Evolutionary conservation across 805 yeast genomes (phyloP), one percentile per base, ranked within the genome.

Genomic region (Starmerella stigmatis): DNA sequence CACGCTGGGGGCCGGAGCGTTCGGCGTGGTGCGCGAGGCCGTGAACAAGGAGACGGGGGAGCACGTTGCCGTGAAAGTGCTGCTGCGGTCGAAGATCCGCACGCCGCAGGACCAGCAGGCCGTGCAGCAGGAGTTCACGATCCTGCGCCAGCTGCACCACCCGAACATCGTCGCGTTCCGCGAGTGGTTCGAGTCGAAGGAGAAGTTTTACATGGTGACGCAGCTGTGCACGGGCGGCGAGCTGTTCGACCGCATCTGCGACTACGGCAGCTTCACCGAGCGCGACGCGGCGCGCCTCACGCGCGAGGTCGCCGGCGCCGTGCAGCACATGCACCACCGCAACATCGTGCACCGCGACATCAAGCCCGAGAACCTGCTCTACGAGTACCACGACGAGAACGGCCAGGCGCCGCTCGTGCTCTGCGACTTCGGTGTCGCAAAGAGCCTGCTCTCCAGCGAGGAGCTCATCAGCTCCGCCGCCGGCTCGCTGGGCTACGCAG

Each of bases 171-270:
- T 89, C n/a, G 76, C 79, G 30, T 80, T 89, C 60, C 71, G 79
- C 43, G 96, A 86, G 61, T 89, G 94, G 89, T 89, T 89, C 61
- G 96, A 89, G 66, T 76, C 86, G 23, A 81, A 76, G 62, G 95
- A 86, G 57, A 89, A 89, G 66, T 86, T 84, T 64, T 89, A 85
- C 60, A 81, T 89, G 47, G 96, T 86, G 16, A 89, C 96, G 2
- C 95, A 89, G 62, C 69, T 89, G 58, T 96, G 96, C 20, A 81
- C 86, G 2, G 98, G 98, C 25, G 98, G 98, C 41, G 98, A 89
- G 63, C 67, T 89, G 47, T 89, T 89, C 60, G 96, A 88, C 51
- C 68, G 96, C 44, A 86, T 89, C 51, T 73, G 86, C 32, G 68
- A 76, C 40, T 70, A 78, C 57, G 96, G 96, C 12, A 73, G 79